These are phyloP conservation scores for Rhizophagus sp. DNA, from an alignment of 192 early-diverging fungal genomes.

Conservation along the genomic window DNA sequence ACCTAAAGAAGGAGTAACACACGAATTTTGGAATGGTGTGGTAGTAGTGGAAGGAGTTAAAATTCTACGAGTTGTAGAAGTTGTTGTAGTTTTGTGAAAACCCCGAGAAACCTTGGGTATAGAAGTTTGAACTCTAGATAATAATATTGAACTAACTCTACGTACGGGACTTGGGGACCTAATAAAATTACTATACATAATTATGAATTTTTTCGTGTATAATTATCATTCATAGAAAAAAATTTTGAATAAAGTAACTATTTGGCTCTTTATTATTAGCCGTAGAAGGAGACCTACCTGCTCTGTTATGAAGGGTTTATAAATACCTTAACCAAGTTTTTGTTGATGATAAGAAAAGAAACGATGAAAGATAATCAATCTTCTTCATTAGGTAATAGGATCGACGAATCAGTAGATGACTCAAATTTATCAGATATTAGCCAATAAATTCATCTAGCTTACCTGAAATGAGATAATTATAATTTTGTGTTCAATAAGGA, in stretches of 20 bases:
- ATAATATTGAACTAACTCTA: not conserved
- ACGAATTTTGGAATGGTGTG: not conserved
- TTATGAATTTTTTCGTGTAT: not conserved
- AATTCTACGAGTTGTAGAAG: constrained; percentile 1
- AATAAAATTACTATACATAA: constrained; percentile 14
- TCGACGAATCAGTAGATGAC: not conserved
- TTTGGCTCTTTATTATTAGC: too few relatives aligned
- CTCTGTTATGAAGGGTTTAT: not conserved
- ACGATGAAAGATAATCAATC: too few relatives aligned
- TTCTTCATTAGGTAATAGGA: not conserved
- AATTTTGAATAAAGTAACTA: too few relatives aligned
- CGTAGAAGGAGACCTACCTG: too few relatives aligned
- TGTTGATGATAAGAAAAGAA: too few relatives aligned
- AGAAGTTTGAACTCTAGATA: not conserved
- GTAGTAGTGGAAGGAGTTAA: not conserved
- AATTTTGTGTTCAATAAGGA: too few relatives aligned
- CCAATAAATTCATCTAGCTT: too few relatives aligned
- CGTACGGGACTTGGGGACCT: constrained; percentile 11
- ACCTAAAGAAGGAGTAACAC: not conserved
- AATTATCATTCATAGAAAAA: too few relatives aligned
- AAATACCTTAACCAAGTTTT: not conserved
- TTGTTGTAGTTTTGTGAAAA: not conserved
- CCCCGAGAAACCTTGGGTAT: not conserved
- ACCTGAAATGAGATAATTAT: too few relatives aligned
- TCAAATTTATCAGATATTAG: too few relatives aligned